A percentile compares a stretch with the other conserved stretches of the same genome.
phyloP scores from a whole-genome alignment of 164 flowering plant species.

The Aristolochia californica region DNA sequence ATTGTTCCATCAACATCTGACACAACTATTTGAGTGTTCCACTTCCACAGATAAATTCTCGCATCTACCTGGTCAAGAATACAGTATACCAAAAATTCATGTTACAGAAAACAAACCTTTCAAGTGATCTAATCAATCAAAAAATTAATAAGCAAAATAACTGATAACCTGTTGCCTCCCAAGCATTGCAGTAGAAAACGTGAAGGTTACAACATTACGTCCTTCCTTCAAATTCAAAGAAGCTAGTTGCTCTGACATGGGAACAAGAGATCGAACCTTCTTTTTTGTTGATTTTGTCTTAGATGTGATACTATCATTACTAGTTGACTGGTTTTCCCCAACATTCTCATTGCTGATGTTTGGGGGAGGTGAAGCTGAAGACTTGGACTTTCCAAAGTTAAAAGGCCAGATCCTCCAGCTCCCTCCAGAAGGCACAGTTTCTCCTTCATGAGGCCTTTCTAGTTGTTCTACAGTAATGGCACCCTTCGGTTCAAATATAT shows the following conservation, averaged over 20 bases:
- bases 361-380: slow-evolving; percentile 13
- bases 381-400: slow-evolving; percentile 28
- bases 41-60: slow-evolving; percentile 90
- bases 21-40: slow-evolving; percentile 82
- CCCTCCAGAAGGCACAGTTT: slow-evolving; percentile 30
- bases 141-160: too few relatives aligned
- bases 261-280: slow-evolving; percentile 38
- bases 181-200: slow-evolving; percentile 82
- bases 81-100: background rate
- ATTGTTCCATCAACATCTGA: slow-evolving; percentile 99
- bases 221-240: slow-evolving; percentile 83
- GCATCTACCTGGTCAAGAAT: slow-evolving; percentile 75
- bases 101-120: background rate
- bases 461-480: slow-evolving; percentile 32
- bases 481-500: slow-evolving; percentile 28
- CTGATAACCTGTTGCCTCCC: slow-evolving; percentile 79
- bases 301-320: slow-evolving; percentile 6
- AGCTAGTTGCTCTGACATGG: slow-evolving; percentile 82
- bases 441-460: slow-evolving; percentile 25
- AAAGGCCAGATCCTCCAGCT: slow-evolving; percentile 70
- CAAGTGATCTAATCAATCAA: too few relatives aligned
- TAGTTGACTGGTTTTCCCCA: slow-evolving; percentile 16
- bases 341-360: slow-evolving; percentile 10
- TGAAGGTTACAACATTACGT: slow-evolving; percentile 58
- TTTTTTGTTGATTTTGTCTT: slow-evolving; percentile 25